Base-by-base conservation (phyloP, 768 basidiomycete genomes). In the Tylopilus felleus region DNA sequence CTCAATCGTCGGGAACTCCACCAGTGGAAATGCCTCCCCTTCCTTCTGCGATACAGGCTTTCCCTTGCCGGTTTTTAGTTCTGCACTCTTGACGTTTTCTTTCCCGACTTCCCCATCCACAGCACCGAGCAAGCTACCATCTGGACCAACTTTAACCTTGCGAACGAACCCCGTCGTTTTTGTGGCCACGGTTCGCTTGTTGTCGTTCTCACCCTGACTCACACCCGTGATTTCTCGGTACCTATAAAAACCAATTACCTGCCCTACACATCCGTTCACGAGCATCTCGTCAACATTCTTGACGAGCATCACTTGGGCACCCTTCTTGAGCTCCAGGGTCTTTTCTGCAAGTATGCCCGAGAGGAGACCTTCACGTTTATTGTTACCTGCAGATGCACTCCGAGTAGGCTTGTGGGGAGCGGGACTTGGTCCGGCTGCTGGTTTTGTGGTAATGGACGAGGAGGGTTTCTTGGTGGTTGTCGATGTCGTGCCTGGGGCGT, bases 191-290 rank as follows among this genome's bases (percentile, higher is more conserved):
- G 55, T 35, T 8, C 66, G 58, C 27, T 69, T 66, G 42, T 56
- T 63, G 47, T 63, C 65, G n/a, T 42, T 62, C 36, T 68, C 71
- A 27, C 55, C 63, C 3, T 51, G 50, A 12, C 62, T 51, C 17
- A 22, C 21, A 19, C 17, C 27, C 55, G 60, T 57, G 19, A 67
- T 62, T 21, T 64, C 59, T 3, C 59, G 53, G 29, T 71, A 61
- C 25, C 47, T 57, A 39, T 60, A 71, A 65, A 88, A 89, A 1
- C 80, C 81, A 19, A 85, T 66, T 3, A 89, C 79, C 21, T 71
- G 72, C 0, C 86, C 86, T 49, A 87, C 80, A 36, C 78, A 80
- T 1, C 86, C 86, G 61, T 89, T 89, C 46, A 87, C 86, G n/a
- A 88, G 77, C 33, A 75, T 60, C 27, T 65, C 70, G 35, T 79